Evolutionary conservation across 176 grass and related monocot genomes (phyloP).

Genomic region (Eleusine indica): DNA sequence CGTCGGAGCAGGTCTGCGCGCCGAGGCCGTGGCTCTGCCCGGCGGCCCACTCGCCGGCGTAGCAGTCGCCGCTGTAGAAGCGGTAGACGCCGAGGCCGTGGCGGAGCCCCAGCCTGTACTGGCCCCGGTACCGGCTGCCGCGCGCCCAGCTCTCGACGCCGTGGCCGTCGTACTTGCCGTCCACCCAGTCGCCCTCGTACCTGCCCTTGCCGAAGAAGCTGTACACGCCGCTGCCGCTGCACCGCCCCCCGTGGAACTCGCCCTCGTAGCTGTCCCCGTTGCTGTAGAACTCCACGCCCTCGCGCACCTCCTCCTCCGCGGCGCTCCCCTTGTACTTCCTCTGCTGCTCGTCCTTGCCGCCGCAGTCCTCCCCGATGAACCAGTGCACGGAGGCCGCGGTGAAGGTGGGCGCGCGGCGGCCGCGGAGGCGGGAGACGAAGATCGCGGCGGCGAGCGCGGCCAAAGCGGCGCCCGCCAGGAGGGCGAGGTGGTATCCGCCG

Average conservation of each 20-base stretch:
- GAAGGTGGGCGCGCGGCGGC: background rate
- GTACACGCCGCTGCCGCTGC: constrained; percentile 77
- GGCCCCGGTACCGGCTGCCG: constrained; percentile 75
- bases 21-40: constrained; percentile 92
- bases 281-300: constrained; percentile 67
- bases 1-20: constrained; percentile 63
- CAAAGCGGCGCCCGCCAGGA: constrained; percentile 34
- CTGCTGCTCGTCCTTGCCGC: background rate
- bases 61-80: constrained; percentile 75
- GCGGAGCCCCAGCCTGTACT: constrained; percentile 68
- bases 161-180: constrained; percentile 74
- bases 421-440: constrained; percentile 30
- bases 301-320: constrained; percentile 39
- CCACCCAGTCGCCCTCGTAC: constrained; percentile 82
- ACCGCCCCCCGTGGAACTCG: constrained; percentile 61
- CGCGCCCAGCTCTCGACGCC: constrained; percentile 86
- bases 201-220: constrained; percentile 70
- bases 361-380: constrained; percentile 62
- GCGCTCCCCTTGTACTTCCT: background rate
- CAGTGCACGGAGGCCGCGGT: constrained; percentile 53
- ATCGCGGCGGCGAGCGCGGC: constrained; percentile 33
- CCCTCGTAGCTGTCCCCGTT: constrained; percentile 86
- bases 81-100: constrained; percentile 73
- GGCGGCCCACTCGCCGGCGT: constrained; percentile 66
- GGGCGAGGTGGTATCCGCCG: constrained; percentile 28